phyloP scores from a whole-genome alignment of 2,329 filamentous ascomycete species.

The Dactylellina sp. region DNA sequence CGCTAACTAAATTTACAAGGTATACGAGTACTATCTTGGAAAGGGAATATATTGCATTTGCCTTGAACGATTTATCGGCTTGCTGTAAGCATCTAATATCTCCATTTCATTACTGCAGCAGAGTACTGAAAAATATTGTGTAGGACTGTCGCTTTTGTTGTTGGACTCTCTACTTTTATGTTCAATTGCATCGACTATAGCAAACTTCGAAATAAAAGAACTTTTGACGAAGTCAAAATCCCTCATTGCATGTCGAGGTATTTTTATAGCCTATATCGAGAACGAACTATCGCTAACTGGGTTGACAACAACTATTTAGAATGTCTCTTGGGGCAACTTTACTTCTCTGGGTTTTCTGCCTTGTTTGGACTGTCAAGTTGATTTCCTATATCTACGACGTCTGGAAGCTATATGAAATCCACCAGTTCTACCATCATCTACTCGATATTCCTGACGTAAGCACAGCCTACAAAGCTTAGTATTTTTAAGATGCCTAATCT shows the following conservation, averaged over 20 bases:
- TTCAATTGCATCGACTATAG: conserved; percentile 86
- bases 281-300: background rate
- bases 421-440: conserved; percentile 85
- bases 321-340: conserved; percentile 83
- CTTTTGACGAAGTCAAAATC: conserved; percentile 69
- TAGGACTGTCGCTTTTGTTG: conserved; percentile 83
- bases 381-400: conserved; percentile 80
- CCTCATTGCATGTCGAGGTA: conserved; percentile 75
- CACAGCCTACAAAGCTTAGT: background rate
- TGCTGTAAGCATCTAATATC: conserved; percentile 70
- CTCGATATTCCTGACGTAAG: conserved; percentile 78
- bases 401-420: conserved; percentile 78
- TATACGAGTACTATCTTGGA: conserved; percentile 86
- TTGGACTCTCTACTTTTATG: conserved; percentile 83
- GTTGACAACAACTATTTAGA: conserved; percentile 60
- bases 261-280: background rate
- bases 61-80: conserved; percentile 76
- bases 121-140: background rate
- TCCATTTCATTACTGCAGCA: background rate
- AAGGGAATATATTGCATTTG: conserved; percentile 88
- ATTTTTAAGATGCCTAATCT: background rate
- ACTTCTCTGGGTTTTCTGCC: conserved; percentile 83
- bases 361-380: conserved; percentile 85
- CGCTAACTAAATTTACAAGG: conserved; percentile 62
- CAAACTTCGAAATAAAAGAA: conserved; percentile 74